These are phyloP conservation scores for Apophysomyces variabilis DNA, from an alignment of 371 early-diverging fungal genomes.

Conservation along the genomic window DNA sequence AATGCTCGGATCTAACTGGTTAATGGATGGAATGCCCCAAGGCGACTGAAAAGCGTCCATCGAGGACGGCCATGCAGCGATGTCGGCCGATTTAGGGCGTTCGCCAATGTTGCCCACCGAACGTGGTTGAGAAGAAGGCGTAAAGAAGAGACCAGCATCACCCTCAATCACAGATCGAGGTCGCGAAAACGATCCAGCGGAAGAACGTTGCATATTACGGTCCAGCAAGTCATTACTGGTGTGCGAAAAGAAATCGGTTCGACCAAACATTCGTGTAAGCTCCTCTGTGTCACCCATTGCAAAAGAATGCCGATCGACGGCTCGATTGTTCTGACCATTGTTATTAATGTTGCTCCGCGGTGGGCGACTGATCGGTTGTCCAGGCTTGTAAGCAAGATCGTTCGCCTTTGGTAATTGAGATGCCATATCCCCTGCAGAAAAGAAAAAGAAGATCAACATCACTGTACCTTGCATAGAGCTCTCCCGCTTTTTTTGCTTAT, in stretches of 20 bases:
- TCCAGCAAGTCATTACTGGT: constrained; percentile 13
- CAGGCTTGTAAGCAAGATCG: constrained; percentile 63
- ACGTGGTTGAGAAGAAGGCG: constrained; percentile 13
- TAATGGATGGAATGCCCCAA: constrained; percentile 19
- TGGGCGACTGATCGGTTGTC: constrained; percentile 55
- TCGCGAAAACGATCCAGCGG: constrained; percentile 12
- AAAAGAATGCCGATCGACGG: constrained; percentile 77
- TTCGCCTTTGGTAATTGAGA: constrained; percentile 40
- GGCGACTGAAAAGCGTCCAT: constrained; percentile 25
- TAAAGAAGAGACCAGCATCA: constrained; percentile 39
- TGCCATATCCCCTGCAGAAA: constrained; percentile 52
- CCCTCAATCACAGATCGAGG: constrained; percentile 60
- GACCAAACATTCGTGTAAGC: constrained; percentile 50
- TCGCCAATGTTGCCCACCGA: constrained; percentile 37
- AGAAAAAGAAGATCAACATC: not conserved
- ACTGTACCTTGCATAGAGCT: not conserved
- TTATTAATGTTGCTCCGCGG: constrained; percentile 28
- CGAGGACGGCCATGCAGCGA: constrained; percentile 60
- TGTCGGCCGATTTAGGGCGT: constrained; percentile 72
- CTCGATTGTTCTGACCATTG: constrained; percentile 21
- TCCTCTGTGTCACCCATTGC: constrained; percentile 69
- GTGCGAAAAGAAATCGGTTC: constrained; percentile 12
- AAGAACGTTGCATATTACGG: constrained; percentile 1
- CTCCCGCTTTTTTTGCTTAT: not conserved
- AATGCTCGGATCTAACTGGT: constrained; percentile 26